phyloP scores from a whole-genome alignment of 2,329 filamentous ascomycete species.

The Annulohypoxylon truncatum region DNA sequence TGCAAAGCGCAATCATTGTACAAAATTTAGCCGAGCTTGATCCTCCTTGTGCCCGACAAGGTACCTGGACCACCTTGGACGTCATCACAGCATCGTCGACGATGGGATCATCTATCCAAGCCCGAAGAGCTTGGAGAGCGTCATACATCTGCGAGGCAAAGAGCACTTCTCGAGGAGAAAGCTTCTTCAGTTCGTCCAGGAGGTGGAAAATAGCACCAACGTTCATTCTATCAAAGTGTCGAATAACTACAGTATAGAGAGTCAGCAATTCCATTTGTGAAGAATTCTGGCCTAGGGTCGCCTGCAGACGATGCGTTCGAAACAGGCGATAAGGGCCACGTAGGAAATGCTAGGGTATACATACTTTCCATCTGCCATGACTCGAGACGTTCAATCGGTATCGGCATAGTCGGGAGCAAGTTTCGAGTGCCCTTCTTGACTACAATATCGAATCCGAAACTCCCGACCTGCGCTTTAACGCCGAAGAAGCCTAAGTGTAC shows the following conservation, averaged over 20 bases:
- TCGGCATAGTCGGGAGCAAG: conserved; percentile 68
- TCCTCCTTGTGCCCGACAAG: conserved; percentile 47
- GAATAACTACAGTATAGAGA: conserved; percentile 54
- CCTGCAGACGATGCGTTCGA: background rate
- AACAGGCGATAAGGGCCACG: background rate
- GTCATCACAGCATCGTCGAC: conserved; percentile 57
- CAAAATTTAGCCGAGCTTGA: conserved; percentile 42
- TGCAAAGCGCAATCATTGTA: conserved; percentile 65
- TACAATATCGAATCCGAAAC: conserved; percentile 71
- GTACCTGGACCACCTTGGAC: conserved; percentile 54
- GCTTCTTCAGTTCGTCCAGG: conserved; percentile 54
- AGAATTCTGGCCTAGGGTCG: too few relatives aligned
- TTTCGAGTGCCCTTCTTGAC: conserved; percentile 67
- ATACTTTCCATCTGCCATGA: conserved; percentile 62
- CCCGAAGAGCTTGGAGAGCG: conserved; percentile 53
- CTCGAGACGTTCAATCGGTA: conserved; percentile 66
- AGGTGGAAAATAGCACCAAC: conserved; percentile 55
- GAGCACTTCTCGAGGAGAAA: conserved; percentile 54
- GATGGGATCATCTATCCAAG: conserved; percentile 54
- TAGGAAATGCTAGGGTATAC: background rate
- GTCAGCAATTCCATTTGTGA: conserved; percentile 14
- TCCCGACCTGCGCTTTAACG: conserved; percentile 62
- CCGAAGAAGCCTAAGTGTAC: conserved; percentile 71
- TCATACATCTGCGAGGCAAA: conserved; percentile 59
- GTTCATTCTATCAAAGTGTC: conserved; percentile 60